These are phyloP conservation scores for Acanthamoeba healyi DNA, from an alignment of 208 protist species.

Conservation along the genomic window DNA sequence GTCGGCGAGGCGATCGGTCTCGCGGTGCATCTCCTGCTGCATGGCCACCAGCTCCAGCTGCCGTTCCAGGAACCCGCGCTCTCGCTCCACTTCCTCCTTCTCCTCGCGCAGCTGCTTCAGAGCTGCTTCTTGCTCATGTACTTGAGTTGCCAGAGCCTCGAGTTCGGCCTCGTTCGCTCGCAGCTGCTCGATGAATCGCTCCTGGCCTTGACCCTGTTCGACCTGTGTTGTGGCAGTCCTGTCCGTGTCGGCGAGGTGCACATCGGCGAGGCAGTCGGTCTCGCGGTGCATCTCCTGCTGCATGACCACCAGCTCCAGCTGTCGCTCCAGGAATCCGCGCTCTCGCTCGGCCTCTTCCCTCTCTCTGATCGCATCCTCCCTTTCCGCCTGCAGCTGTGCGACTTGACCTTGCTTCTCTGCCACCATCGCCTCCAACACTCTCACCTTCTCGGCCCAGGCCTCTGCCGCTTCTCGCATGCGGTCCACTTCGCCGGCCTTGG, in stretches of 20 bases:
- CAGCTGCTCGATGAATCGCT: not conserved
- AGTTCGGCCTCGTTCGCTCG: not conserved
- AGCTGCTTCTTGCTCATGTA: not conserved
- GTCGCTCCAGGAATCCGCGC: not conserved
- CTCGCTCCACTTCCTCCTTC: not conserved
- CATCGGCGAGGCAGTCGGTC: not conserved
- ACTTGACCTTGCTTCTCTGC: not conserved
- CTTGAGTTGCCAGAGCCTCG: no score
- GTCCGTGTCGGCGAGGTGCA: no score
- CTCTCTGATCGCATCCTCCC: not conserved
- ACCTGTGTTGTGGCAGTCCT: no score
- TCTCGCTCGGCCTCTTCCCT: no score
- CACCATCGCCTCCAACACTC: no score
- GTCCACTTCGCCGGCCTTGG: not conserved
- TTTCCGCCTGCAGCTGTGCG: not conserved
- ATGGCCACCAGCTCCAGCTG: slow-evolving; percentile 15
- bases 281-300: slow-evolving; percentile 1
- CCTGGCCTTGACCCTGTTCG: no score
- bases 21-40: not conserved
- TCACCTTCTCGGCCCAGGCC: not conserved
- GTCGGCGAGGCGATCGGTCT: no score
- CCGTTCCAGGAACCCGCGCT: not conserved
- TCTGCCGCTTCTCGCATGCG: no score
- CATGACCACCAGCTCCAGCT: slow-evolving; percentile 12
- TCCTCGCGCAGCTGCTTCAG: not conserved